Percentiles rank a stretch among this genome's conserved stretches.
These are phyloP conservation scores for Aureobasidium mangrovei DNA, from an alignment of 2,329 filamentous ascomycete species.

Conservation along the genomic window DNA sequence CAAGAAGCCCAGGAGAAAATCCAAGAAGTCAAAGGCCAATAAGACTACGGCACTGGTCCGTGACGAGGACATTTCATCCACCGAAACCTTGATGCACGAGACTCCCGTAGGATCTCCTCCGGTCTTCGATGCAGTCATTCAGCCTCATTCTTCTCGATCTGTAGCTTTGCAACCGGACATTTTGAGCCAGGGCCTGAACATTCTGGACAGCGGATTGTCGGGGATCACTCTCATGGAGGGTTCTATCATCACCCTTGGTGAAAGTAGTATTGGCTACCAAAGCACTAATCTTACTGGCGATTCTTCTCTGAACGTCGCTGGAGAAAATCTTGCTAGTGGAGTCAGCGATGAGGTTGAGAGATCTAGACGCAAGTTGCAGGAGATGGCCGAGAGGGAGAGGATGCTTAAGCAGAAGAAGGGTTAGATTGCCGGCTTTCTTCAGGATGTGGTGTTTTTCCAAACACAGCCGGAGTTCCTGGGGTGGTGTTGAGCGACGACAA, in stretches of 20 bases:
- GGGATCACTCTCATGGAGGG: not conserved
- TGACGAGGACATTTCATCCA: not conserved
- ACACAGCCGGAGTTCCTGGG: no score
- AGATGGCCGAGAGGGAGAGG: conserved; percentile 2
- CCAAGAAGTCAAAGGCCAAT: conserved; percentile 5
- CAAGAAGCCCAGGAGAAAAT: conserved; percentile 1
- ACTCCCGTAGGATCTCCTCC: conserved; percentile 2
- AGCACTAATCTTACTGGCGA: not conserved
- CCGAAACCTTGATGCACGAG: not conserved
- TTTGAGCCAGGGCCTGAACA: not conserved
- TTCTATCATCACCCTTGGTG: not conserved
- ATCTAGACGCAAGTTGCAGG: conserved; percentile 3
- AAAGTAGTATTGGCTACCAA: not conserved
- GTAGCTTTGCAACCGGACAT: not conserved
- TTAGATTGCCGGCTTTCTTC: not conserved
- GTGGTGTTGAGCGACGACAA: no score
- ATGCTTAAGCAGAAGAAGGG: conserved; percentile 7
- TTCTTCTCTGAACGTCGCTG: not conserved
- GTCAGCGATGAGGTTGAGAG: not conserved
- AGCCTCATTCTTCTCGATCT: not conserved
- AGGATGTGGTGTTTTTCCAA: no score
- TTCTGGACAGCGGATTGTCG: not conserved
- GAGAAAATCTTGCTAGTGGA: not conserved
- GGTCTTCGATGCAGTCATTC: not conserved
- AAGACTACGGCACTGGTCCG: not conserved